These are phyloP conservation scores for Zelopaecilomyces penicillatus DNA, from an alignment of 2,329 filamentous ascomycete species.

Conservation along the genomic window DNA sequence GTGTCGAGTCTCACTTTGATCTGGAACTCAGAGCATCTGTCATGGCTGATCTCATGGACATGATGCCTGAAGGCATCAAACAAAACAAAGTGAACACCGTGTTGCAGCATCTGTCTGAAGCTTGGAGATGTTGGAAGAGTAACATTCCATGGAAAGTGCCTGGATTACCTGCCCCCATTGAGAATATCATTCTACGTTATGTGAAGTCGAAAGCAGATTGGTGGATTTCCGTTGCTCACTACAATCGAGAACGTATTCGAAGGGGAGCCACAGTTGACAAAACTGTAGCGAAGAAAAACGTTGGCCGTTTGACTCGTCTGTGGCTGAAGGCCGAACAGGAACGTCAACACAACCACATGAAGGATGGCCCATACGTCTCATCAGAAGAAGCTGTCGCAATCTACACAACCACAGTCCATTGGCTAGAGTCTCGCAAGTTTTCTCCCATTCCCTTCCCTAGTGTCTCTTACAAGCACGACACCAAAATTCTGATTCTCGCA, in stretches of 20 bases:
- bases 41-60: slow-evolving; percentile 98
- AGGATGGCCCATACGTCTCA: slow-evolving; percentile 96
- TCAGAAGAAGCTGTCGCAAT: slow-evolving; percentile 98
- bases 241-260: slow-evolving; percentile 95
- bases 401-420: slow-evolving; percentile 97
- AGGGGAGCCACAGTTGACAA: slow-evolving; percentile 97
- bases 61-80: slow-evolving; percentile 99
- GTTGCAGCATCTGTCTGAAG: slow-evolving; percentile 91
- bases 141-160: slow-evolving; percentile 99
- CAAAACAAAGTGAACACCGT: slow-evolving; percentile 99
- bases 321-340: slow-evolving; percentile 99
- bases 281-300: slow-evolving; percentile 98
- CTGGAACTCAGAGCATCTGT: slow-evolving; percentile 94
- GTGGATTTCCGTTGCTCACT: slow-evolving; percentile 99
- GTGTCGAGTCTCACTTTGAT: slow-evolving; percentile 97
- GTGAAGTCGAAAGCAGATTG: slow-evolving; percentile 99
- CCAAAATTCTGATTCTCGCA: slow-evolving; percentile 94
- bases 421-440: slow-evolving; percentile 96
- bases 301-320: slow-evolving; percentile 84
- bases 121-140: slow-evolving; percentile 99
- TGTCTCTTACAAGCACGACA: slow-evolving; percentile 99
- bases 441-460: slow-evolving; percentile 98
- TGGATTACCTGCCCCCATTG: slow-evolving; percentile 88
- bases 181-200: slow-evolving; percentile 97
- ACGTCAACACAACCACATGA: slow-evolving; percentile 98